phyloP scores from a whole-genome alignment of 225 moss, liverwort and hornwort species.

The Anthoceros angustus region DNA sequence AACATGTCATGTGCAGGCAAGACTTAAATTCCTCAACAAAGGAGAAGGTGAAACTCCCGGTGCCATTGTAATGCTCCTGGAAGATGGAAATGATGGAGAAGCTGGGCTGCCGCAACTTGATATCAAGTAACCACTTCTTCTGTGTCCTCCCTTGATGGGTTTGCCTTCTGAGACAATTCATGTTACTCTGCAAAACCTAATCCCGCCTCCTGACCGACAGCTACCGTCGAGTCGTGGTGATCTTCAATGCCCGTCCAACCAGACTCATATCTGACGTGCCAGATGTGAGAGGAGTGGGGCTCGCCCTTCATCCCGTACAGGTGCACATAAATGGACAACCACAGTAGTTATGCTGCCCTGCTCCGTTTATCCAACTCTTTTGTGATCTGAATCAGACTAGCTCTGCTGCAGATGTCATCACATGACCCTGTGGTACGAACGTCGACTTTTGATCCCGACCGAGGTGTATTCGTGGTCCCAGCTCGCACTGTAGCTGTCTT shows the following conservation, averaged over 20 bases:
- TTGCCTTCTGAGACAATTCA: not conserved
- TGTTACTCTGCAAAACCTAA: not conserved
- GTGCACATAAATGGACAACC: constrained; percentile 10
- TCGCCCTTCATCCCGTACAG: constrained; percentile 67
- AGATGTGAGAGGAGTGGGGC: constrained; percentile 23
- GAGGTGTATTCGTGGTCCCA: constrained; percentile 47
- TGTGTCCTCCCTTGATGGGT: not conserved
- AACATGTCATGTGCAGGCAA: constrained; percentile 24
- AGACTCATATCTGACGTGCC: constrained; percentile 30
- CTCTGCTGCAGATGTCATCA: constrained; percentile 30
- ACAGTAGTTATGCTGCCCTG: not conserved
- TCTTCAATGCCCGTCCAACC: constrained; percentile 64
- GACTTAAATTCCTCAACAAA: constrained; percentile 62
- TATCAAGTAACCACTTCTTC: constrained; percentile 26
- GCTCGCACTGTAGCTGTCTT: constrained; percentile 78
- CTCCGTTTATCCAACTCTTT: no score
- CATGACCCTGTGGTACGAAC: constrained; percentile 39
- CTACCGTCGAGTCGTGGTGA: constrained; percentile 39
- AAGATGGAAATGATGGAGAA: constrained; percentile 60
- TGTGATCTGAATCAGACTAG: not conserved
- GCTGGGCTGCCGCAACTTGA: constrained; percentile 69
- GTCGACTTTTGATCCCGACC: constrained; percentile 33
- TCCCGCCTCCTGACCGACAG: constrained; percentile 15
- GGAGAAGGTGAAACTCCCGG: constrained; percentile 48
- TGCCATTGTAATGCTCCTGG: constrained; percentile 43